Percentiles rank a stretch among this genome's conserved stretches.
These are phyloP conservation scores for Zanthoxylum bungeanum DNA, from an alignment of 345 rosid species.

Conservation along the genomic window DNA sequence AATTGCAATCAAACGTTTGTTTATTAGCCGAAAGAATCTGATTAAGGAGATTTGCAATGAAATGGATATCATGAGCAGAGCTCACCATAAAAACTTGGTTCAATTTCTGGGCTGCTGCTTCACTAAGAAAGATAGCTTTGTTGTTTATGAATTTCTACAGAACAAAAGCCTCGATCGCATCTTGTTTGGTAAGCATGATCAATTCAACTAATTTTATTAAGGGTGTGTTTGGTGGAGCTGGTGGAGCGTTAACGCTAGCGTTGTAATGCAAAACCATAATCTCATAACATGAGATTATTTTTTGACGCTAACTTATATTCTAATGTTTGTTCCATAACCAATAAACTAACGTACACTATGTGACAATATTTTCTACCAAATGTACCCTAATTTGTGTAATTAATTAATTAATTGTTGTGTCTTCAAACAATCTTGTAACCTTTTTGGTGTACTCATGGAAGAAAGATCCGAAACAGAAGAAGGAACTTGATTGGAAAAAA, in stretches of 20 bases:
- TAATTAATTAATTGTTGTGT: background rate
- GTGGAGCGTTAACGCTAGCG: no score
- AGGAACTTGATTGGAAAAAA: slow-evolving; percentile 48
- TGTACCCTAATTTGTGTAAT: no score
- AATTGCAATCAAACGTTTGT: slow-evolving; percentile 59
- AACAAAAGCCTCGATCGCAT: slow-evolving; percentile 51
- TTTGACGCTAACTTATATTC: no score
- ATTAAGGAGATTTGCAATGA: slow-evolving; percentile 45
- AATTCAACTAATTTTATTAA: background rate
- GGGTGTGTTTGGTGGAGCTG: no score
- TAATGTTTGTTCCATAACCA: no score
- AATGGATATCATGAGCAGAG: slow-evolving; percentile 50
- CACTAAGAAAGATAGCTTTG: slow-evolving; percentile 47
- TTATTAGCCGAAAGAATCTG: slow-evolving; percentile 23
- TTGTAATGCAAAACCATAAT: no score
- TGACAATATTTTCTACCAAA: no score
- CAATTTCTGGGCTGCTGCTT: slow-evolving; percentile 60
- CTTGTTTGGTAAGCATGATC: slow-evolving; percentile 51
- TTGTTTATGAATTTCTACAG: slow-evolving; percentile 54
- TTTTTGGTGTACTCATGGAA: slow-evolving; percentile 2
- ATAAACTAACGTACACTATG: no score
- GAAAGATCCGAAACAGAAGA: slow-evolving; percentile 53
- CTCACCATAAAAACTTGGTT: slow-evolving; percentile 61
- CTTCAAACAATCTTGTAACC: background rate
- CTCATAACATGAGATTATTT: no score